Evolutionary conservation across 2,329 filamentous ascomycete species (phyloP).

Genomic region (Curvularia hawaiiensis): DNA sequence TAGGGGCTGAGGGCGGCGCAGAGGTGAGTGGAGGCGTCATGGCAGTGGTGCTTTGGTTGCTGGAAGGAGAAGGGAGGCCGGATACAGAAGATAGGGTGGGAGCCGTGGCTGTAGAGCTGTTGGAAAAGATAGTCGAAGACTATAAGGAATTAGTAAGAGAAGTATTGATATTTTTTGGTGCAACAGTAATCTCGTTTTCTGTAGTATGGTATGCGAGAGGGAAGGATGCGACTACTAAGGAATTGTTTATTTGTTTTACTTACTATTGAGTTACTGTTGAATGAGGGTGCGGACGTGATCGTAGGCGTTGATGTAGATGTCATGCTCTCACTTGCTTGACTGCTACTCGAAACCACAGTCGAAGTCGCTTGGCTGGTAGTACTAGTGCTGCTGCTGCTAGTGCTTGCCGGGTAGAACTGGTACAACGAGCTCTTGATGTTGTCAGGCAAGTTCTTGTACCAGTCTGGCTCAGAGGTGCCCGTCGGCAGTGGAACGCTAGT

Average conservation of each 20-base stretch:
- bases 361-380: not conserved
- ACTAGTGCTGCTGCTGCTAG: not conserved
- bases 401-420: slow-evolving; percentile 17
- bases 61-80: not conserved
- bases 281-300: not conserved
- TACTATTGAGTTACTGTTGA: not conserved
- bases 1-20: not conserved
- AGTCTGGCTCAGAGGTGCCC: slow-evolving; percentile 15
- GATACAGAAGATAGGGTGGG: not conserved
- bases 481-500: slow-evolving; percentile 11
- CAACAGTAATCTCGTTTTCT: not conserved
- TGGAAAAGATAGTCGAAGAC: not conserved
- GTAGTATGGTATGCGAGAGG: not conserved
- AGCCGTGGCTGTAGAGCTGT: not conserved
- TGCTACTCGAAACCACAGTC: not conserved
- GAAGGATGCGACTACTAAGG: not conserved
- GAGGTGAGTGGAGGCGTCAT: not conserved
- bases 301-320: not conserved
- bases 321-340: not conserved
- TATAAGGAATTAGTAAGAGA: not conserved
- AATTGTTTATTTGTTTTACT: not conserved
- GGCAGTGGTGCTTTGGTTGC: not conserved
- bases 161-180: not conserved
- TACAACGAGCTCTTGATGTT: slow-evolving; percentile 21
- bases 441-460: slow-evolving; percentile 21